Evolutionary conservation across 1,284 basidiomycete species (phyloP).

Genomic region (Leccinum variabile): DNA sequence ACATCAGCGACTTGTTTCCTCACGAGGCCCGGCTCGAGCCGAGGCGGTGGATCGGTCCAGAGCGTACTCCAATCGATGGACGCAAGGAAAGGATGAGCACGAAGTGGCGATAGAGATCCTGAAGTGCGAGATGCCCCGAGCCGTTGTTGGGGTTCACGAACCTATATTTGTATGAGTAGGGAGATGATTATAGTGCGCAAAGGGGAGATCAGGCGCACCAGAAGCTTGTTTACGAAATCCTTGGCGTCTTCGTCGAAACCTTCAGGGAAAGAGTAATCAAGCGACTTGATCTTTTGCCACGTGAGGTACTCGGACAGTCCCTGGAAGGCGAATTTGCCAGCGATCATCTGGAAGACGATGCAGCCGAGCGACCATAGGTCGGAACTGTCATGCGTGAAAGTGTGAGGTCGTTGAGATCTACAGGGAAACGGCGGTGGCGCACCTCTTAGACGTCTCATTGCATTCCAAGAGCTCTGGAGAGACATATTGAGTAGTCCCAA

Average conservation of each 20-base stretch:
- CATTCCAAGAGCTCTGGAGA: constrained; percentile 87
- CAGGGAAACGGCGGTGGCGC: background rate
- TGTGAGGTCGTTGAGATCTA: background rate
- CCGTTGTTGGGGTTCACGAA: constrained; percentile 71
- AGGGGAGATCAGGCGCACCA: constrained; percentile 47
- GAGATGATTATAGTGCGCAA: background rate
- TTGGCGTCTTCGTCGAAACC: constrained; percentile 68
- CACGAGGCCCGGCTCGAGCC: constrained; percentile 56
- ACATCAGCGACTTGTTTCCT: constrained; percentile 46
- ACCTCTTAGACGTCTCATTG: constrained; percentile 74
- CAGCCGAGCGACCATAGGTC: constrained; percentile 98
- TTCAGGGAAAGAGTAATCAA: constrained; percentile 75
- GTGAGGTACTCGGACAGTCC: constrained; percentile 84
- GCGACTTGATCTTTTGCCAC: constrained; percentile 75
- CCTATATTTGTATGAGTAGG: constrained; percentile 38
- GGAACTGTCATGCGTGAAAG: constrained; percentile 52
- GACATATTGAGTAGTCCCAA: constrained; percentile 96
- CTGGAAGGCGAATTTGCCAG: constrained; percentile 89
- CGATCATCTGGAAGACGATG: constrained; percentile 95
- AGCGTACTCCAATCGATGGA: constrained; percentile 69
- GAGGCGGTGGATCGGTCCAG: constrained; percentile 69
- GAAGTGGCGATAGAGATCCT: constrained; percentile 57
- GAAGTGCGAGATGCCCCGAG: constrained; percentile 59
- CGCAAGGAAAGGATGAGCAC: constrained; percentile 75
- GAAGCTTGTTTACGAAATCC: constrained; percentile 63